A percentile compares a stretch with the other conserved stretches of the same genome.
Conservation (phyloP, 192 early-diverging fungal genomes). For the Backusella psychrophila region DNA sequence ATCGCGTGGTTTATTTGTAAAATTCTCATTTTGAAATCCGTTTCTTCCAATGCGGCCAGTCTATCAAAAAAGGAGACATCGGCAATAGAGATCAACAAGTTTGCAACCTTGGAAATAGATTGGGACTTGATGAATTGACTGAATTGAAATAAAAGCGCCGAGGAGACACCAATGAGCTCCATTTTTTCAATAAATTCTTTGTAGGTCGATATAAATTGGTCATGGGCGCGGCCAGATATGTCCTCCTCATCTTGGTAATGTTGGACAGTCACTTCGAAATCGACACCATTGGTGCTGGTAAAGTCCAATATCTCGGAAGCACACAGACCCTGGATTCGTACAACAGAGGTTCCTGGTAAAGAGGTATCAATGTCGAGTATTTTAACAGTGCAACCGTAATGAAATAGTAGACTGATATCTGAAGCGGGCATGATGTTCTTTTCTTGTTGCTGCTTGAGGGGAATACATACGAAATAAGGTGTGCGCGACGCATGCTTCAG, state of each 20-base stretch:
- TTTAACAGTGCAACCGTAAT: constrained; percentile 52
- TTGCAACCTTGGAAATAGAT: constrained; percentile 54
- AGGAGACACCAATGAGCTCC: neutral
- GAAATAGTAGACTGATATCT: constrained; percentile 33
- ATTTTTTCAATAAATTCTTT: neutral
- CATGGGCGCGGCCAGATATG: too few relatives aligned
- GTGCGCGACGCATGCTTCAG: neutral
- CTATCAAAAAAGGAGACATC: constrained; percentile 70
- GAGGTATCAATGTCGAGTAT: constrained; percentile 37
- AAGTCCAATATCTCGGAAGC: constrained; percentile 59
- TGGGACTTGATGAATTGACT: constrained; percentile 55
- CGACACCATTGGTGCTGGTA: constrained; percentile 26
- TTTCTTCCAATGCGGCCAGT: constrained; percentile 53
- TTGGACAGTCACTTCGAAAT: constrained; percentile 52
- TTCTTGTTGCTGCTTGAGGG: neutral
- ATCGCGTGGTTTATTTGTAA: neutral
- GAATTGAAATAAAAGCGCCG: constrained; percentile 48
- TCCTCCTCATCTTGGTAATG: constrained; percentile 37
- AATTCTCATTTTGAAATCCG: constrained; percentile 56
- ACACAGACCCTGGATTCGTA: constrained; percentile 56
- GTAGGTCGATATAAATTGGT: neutral
- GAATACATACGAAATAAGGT: neutral
- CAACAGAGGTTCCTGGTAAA: constrained; percentile 54
- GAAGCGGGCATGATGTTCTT: neutral
- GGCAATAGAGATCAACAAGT: constrained; percentile 68